Evolutionary conservation across 2,329 filamentous ascomycete genomes (phyloP).

Genomic region (Claviceps sp.): DNA sequence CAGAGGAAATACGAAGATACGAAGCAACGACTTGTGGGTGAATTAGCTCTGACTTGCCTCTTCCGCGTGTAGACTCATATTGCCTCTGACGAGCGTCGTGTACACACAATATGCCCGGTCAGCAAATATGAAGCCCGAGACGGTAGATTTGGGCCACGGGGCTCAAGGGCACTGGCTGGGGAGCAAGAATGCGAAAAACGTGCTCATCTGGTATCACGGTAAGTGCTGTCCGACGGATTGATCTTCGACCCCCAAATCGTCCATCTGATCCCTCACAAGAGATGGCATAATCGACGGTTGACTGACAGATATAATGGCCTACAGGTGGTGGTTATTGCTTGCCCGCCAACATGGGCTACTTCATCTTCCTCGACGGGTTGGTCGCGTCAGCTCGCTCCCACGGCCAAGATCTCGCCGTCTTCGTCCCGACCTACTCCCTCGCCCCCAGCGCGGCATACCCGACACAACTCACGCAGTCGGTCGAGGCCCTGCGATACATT

Average conservation of each 20-base stretch:
- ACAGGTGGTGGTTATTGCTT: slow-evolving; percentile 12
- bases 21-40: no score
- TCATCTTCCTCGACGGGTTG: slow-evolving; percentile 9
- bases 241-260: no score
- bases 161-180: slow-evolving; percentile 12
- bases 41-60: no score
- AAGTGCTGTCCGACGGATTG: neutral
- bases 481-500: slow-evolving; percentile 10
- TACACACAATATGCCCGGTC: slow-evolving; percentile 10
- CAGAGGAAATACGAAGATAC: no score
- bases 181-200: slow-evolving; percentile 9
- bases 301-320: neutral
- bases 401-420: slow-evolving; percentile 9
- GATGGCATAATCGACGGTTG: neutral
- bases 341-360: slow-evolving; percentile 10
- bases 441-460: slow-evolving; percentile 11
- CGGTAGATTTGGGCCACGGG: slow-evolving; percentile 9
- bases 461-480: slow-evolving; percentile 11
- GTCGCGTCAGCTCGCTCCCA: slow-evolving; percentile 6
- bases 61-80: slow-evolving; percentile 6
- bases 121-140: slow-evolving; percentile 5
- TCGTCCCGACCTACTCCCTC: slow-evolving; percentile 10
- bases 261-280: no score
- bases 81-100: slow-evolving; percentile 8
- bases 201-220: slow-evolving; percentile 14